Conservation (phyloP, 176 grass and related monocot species). For the Thalia dealbata region DNA sequence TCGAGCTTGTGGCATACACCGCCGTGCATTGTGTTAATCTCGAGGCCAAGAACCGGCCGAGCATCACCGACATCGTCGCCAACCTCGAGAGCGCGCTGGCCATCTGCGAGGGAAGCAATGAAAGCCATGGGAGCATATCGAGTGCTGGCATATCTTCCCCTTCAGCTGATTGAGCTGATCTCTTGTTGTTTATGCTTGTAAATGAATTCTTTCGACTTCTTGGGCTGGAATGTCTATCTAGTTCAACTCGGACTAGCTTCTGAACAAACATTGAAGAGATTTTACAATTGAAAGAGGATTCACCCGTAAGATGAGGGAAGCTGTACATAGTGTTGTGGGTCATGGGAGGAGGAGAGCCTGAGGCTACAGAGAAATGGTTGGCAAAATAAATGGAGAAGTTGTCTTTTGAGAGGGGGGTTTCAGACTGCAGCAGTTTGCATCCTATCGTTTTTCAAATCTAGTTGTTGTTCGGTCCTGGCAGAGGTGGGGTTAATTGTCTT, state of each 20-base stretch:
- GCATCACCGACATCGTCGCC: slow-evolving; percentile 55
- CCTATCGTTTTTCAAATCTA: too few species aligned
- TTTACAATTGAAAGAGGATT: background rate
- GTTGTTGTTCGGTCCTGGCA: too few species aligned
- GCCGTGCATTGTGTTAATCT: slow-evolving; percentile 63
- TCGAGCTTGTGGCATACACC: slow-evolving; percentile 67
- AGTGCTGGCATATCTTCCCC: slow-evolving; percentile 9
- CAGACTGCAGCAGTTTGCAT: too few species aligned
- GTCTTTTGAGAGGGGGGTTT: too few species aligned
- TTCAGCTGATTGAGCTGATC: slow-evolving; percentile 32
- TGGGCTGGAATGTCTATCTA: background rate
- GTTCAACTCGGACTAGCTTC: background rate
- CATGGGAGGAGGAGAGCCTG: too few species aligned
- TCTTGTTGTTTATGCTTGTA: background rate
- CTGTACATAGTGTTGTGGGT: background rate
- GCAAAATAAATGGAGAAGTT: too few species aligned
- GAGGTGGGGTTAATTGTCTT: too few species aligned
- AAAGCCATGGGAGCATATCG: slow-evolving; percentile 46
- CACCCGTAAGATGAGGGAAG: background rate
- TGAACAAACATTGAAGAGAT: background rate
- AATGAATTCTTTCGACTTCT: background rate
- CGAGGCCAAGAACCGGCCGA: slow-evolving; percentile 57
- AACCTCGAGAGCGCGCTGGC: slow-evolving; percentile 72
- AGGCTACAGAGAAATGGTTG: too few species aligned
- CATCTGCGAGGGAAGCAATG: slow-evolving; percentile 45